phyloP scores from a whole-genome alignment of 139 green algal species.

The Haematococcus sp. region DNA sequence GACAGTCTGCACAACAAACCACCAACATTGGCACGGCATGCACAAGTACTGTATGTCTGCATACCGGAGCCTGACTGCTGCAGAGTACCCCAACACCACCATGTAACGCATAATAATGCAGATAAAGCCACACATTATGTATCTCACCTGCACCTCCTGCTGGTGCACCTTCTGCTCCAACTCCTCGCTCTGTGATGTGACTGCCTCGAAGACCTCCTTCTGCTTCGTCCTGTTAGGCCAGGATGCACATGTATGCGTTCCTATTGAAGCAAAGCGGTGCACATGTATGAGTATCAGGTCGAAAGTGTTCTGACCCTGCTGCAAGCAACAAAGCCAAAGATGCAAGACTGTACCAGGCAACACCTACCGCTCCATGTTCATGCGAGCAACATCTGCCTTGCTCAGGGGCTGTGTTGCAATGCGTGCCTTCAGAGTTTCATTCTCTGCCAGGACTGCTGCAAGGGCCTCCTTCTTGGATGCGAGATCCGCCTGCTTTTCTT shows the following conservation, averaged over 20 bases:
- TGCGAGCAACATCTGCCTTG: conserved; percentile 72
- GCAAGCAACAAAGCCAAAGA: no score
- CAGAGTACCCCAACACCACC: neutral
- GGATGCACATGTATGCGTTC: neutral
- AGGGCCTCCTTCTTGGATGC: conserved; percentile 39
- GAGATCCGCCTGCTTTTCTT: conserved; percentile 61
- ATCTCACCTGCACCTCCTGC: conserved; percentile 55
- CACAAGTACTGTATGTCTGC: no score
- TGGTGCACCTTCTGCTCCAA: conserved; percentile 66
- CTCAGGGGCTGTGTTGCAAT: conserved; percentile 69
- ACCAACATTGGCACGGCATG: no score
- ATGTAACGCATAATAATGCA: neutral
- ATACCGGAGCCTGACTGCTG: no score
- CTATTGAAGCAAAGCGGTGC: neutral
- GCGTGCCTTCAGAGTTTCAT: conserved; percentile 48
- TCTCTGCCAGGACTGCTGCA: conserved; percentile 45
- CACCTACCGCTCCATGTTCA: conserved; percentile 70
- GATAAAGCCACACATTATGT: no score
- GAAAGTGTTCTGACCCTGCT: no score
- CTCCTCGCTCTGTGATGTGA: conserved; percentile 57
- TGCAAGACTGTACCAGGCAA: neutral
- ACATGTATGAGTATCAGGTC: no score
- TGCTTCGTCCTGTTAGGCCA: conserved; percentile 54
- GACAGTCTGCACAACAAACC: no score
- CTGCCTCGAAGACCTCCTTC: conserved; percentile 52